Evolutionary conservation across 345 rosid species (phyloP).

Genomic region (Populus euphratica): DNA sequence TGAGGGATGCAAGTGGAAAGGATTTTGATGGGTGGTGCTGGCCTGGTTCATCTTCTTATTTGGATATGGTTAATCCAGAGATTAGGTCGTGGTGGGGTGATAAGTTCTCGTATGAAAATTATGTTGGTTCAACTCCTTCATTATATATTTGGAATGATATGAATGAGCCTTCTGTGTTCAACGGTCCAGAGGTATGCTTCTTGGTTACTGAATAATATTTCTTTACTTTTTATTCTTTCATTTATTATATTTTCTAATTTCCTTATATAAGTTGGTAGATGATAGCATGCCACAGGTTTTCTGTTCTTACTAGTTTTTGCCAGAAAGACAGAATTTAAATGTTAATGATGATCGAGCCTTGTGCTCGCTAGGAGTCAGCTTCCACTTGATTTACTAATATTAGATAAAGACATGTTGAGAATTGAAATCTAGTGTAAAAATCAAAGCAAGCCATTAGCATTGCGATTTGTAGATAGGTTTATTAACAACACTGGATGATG

Average conservation of each 20-base stretch:
- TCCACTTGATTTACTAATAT: background rate
- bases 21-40: conserved; percentile 99
- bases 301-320: background rate
- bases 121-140: conserved; percentile 84
- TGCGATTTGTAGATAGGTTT: no score
- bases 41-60: conserved; percentile 96
- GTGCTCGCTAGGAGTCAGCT: background rate
- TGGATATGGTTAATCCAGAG: conserved; percentile 79
- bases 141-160: conserved; percentile 98
- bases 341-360: background rate
- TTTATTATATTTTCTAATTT: background rate
- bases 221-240: background rate
- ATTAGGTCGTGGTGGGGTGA: conserved; percentile 92
- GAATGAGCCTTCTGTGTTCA: conserved; percentile 99
- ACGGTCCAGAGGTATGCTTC: conserved; percentile 92
- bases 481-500: no score
- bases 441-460: no score
- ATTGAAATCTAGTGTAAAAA: background rate
- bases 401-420: background rate
- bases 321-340: background rate
- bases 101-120: conserved; percentile 66
- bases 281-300: background rate
- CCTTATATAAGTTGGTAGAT: background rate
- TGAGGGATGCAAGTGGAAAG: conserved; percentile 75
- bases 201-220: background rate